These are phyloP conservation scores for Daucus carota DNA, from an alignment of 129 eudicot genomes.

Conservation along the genomic window DNA sequence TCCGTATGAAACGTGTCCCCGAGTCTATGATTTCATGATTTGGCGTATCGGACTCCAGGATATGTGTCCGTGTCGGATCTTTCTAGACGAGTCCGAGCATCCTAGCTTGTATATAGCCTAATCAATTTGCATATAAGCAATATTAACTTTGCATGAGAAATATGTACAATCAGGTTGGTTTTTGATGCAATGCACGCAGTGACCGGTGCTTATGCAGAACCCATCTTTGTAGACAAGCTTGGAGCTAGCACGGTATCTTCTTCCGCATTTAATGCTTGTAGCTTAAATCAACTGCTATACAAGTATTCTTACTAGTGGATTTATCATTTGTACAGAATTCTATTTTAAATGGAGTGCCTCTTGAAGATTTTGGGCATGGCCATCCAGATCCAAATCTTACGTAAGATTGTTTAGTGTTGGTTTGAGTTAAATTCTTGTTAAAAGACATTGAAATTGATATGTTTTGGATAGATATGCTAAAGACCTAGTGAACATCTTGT, in stretches of 20 bases:
- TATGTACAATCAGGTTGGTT: constrained; percentile 54
- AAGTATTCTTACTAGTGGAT: constrained; percentile 8
- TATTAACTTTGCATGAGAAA: not conserved
- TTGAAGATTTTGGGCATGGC: constrained; percentile 98
- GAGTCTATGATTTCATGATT: no score
- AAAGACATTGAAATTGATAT: constrained; percentile 14
- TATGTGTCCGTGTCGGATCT: no score
- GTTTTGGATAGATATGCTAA: constrained; percentile 70
- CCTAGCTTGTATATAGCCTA: not conserved
- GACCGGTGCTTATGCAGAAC: constrained; percentile 98
- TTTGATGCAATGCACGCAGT: constrained; percentile 99
- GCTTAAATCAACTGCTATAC: not conserved
- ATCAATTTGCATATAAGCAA: not conserved
- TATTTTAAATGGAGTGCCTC: constrained; percentile 84
- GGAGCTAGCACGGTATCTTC: constrained; percentile 70
- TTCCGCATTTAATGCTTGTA: not conserved
- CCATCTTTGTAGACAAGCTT: constrained; percentile 93
- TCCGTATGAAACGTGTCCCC: no score
- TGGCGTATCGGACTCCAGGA: no score
- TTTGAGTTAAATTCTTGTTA: not conserved
- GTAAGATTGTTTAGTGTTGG: constrained; percentile 38
- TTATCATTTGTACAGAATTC: constrained; percentile 53
- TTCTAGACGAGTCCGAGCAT: no score
- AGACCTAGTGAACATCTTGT: constrained; percentile 88
- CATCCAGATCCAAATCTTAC: constrained; percentile 99